Evolutionary conservation across 2,329 filamentous ascomycete species (phyloP).

Genomic region (Didymella lethalis): DNA sequence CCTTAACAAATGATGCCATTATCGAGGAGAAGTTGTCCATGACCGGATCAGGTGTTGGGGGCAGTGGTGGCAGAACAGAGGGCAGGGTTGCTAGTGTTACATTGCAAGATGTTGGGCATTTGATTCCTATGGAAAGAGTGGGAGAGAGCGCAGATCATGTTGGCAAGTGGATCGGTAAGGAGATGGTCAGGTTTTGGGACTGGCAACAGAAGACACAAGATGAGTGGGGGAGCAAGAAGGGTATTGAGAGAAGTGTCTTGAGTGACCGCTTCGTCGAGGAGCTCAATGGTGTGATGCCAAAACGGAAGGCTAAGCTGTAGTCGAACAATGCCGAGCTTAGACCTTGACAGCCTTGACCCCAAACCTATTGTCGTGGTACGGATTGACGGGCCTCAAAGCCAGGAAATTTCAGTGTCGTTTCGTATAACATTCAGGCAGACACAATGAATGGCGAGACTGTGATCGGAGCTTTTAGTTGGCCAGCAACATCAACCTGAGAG

Average conservation of each 20-base stretch:
- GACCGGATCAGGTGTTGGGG: conserved; percentile 72
- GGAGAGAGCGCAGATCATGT: conserved; percentile 67
- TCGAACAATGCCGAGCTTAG: too few relatives aligned
- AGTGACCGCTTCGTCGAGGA: conserved; percentile 42
- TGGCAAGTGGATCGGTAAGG: conserved; percentile 51
- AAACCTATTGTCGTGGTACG: too few relatives aligned
- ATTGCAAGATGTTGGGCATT: conserved; percentile 73
- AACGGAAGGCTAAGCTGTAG: conserved; percentile 36
- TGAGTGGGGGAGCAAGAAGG: conserved; percentile 44
- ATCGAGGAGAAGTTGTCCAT: conserved; percentile 66
- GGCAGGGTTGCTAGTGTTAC: conserved; percentile 73
- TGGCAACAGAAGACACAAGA: conserved; percentile 42
- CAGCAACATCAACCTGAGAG: too few relatives aligned
- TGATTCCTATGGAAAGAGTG: conserved; percentile 84
- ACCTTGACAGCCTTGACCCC: too few relatives aligned
- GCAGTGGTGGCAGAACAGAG: conserved; percentile 69
- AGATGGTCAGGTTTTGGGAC: conserved; percentile 50
- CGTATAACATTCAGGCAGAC: too few relatives aligned
- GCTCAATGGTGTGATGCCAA: conserved; percentile 30
- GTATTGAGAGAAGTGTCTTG: conserved; percentile 41
- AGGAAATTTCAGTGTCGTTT: too few relatives aligned
- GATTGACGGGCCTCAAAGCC: too few relatives aligned
- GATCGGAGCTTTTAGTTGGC: too few relatives aligned
- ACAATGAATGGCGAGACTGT: too few relatives aligned
- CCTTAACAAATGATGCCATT: conserved; percentile 61